phyloP scores from a whole-genome alignment of 2,329 filamentous ascomycete species.

The Aspergillus aculeatinus region DNA sequence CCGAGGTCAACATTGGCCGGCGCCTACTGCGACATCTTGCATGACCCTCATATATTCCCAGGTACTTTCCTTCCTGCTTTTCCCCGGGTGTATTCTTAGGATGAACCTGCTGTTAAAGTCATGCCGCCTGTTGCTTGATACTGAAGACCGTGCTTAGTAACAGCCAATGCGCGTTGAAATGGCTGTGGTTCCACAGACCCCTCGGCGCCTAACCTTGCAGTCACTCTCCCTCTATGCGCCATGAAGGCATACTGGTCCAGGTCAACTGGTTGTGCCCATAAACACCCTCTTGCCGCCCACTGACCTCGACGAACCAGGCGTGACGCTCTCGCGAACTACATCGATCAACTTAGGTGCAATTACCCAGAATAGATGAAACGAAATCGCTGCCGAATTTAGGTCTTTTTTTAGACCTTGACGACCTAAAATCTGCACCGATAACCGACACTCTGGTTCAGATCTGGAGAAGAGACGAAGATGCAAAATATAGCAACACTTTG shows the following conservation, averaged over 20 bases:
- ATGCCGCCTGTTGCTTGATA: constrained; percentile 12
- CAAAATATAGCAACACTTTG: constrained; percentile 44
- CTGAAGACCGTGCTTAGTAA: not conserved
- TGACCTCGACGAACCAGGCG: constrained; percentile 10
- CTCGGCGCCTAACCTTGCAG: constrained; percentile 19
- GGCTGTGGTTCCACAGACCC: constrained; percentile 9
- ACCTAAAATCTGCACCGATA: constrained; percentile 22
- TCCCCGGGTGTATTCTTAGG: constrained; percentile 24
- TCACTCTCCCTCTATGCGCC: constrained; percentile 11
- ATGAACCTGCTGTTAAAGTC: constrained; percentile 21
- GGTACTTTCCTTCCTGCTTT: not conserved
- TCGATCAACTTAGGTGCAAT: constrained; percentile 19
- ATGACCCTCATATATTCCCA: constrained; percentile 11
- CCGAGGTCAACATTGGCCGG: constrained; percentile 21
- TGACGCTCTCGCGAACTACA: constrained; percentile 10
- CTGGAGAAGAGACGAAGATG: constrained; percentile 33
- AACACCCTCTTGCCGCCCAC: constrained; percentile 22
- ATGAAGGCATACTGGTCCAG: constrained; percentile 7
- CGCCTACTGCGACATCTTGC: constrained; percentile 28
- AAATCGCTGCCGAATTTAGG: constrained; percentile 26
- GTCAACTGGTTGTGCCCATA: constrained; percentile 1
- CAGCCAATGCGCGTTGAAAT: constrained; percentile 13
- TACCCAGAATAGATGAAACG: constrained; percentile 30
- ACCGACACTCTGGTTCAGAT: constrained; percentile 18
- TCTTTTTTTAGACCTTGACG: constrained; percentile 24